Conservation (phyloP, 345 rosid genomes). For the Reutealis trisperma region DNA sequence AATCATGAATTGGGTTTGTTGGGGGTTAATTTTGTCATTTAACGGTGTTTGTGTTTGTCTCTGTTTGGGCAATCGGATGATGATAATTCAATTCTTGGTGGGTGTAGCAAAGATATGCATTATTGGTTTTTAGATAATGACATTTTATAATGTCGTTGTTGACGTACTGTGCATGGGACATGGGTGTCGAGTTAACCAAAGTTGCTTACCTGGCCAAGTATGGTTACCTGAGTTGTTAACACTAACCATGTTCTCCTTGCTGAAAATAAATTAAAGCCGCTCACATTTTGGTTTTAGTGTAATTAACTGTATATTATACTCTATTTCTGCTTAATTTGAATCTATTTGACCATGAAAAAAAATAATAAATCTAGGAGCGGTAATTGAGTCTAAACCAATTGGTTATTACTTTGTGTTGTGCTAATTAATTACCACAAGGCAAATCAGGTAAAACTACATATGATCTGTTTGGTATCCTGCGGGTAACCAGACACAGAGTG, state of each 20-base stretch:
- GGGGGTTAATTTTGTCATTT: slow-evolving; percentile 44
- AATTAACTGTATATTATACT: too few species aligned
- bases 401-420: too few species aligned
- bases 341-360: too few species aligned
- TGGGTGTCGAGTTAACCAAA: neutral
- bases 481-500: too few species aligned
- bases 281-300: neutral
- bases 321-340: too few species aligned
- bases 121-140: slow-evolving; percentile 1
- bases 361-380: too few species aligned
- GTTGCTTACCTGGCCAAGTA: neutral
- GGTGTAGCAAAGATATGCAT: too few species aligned
- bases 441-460: too few species aligned
- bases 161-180: neutral
- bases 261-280: neutral
- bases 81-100: neutral
- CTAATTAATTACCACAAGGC: too few species aligned
- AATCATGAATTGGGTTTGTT: neutral
- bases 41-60: neutral
- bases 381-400: too few species aligned
- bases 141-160: neutral
- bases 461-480: too few species aligned
- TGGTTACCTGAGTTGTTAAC: neutral
- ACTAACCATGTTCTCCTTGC: too few species aligned
- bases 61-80: neutral